A percentile compares a stretch with the other conserved stretches of the same genome.
Conservation (phyloP, 208 protist genomes). For the Eutreptiella sp. region DNA sequence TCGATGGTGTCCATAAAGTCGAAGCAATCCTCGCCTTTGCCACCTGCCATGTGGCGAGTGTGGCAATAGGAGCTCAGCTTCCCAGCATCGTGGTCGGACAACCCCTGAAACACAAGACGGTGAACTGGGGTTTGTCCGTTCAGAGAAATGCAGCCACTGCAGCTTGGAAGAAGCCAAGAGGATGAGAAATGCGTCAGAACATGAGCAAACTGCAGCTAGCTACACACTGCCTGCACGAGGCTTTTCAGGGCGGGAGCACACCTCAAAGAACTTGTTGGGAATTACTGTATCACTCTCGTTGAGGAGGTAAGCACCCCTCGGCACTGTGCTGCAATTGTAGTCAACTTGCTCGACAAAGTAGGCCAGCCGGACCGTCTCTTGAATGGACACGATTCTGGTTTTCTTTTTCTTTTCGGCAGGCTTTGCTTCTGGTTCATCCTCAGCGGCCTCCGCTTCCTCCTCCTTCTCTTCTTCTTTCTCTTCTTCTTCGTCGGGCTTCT, state of each 20-base stretch:
- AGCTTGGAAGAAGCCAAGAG: no score
- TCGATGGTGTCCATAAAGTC: slow-evolving; percentile 71
- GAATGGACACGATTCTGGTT: slow-evolving; percentile 65
- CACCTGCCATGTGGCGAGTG: slow-evolving; percentile 32
- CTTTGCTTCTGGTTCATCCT: slow-evolving; percentile 24
- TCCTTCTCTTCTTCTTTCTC: slow-evolving; percentile 33
- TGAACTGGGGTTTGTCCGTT: no score
- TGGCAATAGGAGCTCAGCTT: slow-evolving; percentile 73
- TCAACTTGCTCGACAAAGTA: slow-evolving; percentile 74
- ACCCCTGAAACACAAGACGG: no score
- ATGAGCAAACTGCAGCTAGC: no score
- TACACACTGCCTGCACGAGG: no score
- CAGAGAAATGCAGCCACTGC: no score
- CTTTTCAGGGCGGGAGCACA: no score
- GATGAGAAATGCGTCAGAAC: no score
- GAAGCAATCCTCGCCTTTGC: slow-evolving; percentile 14
- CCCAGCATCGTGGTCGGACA: slow-evolving; percentile 59
- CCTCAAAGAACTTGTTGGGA: slow-evolving; percentile 61
- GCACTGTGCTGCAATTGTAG: slow-evolving; percentile 54
- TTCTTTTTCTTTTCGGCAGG: slow-evolving; percentile 52
- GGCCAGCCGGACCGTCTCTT: slow-evolving; percentile 61
- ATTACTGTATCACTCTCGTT: slow-evolving; percentile 27
- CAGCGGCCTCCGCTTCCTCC: slow-evolving; percentile 15
- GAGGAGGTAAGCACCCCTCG: slow-evolving; percentile 63
- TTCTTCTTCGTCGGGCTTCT: slow-evolving; percentile 45